Percentiles rank a stretch among this genome's conserved stretches.
Evolutionary conservation across 139 green algal genomes (phyloP).

Genomic region (Haematococcus lacustris): DNA sequence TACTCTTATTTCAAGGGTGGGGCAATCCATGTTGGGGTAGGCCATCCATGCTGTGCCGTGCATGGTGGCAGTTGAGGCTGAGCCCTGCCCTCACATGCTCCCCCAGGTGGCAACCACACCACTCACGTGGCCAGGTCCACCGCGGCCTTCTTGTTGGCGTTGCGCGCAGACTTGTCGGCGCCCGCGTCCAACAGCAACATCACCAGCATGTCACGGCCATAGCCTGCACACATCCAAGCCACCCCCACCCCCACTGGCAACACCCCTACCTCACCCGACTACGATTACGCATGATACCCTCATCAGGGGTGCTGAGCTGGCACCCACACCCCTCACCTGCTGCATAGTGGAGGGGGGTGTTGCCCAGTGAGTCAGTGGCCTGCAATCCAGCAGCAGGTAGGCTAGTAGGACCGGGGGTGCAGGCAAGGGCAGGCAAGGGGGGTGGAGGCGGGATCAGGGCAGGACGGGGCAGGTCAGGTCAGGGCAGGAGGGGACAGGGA

Average conservation of each 20-base stretch:
- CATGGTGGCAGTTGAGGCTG: neutral
- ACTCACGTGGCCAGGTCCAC: constrained; percentile 55
- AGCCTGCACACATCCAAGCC: constrained; percentile 36
- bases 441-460: too few species aligned
- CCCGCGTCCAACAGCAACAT: constrained; percentile 58
- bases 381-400: neutral
- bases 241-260: too few species aligned
- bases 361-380: constrained; percentile 42
- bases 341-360: constrained; percentile 77
- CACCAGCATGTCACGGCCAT: constrained; percentile 48
- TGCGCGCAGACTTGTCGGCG: constrained; percentile 43
- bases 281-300: neutral
- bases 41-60: too few species aligned
- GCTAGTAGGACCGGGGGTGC: neutral
- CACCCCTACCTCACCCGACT: neutral
- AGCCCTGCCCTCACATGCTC: neutral
- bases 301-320: too few species aligned
- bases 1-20: neutral
- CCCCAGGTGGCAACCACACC: neutral
- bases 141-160: constrained; percentile 63
- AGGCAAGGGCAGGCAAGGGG: too few species aligned
- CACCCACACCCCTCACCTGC: constrained; percentile 23
- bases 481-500: too few species aligned
- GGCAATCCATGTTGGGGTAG: neutral
- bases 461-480: too few species aligned